Evolutionary conservation across 2,329 filamentous ascomycete species (phyloP).

Genomic region (Aspergillus sp.): DNA sequence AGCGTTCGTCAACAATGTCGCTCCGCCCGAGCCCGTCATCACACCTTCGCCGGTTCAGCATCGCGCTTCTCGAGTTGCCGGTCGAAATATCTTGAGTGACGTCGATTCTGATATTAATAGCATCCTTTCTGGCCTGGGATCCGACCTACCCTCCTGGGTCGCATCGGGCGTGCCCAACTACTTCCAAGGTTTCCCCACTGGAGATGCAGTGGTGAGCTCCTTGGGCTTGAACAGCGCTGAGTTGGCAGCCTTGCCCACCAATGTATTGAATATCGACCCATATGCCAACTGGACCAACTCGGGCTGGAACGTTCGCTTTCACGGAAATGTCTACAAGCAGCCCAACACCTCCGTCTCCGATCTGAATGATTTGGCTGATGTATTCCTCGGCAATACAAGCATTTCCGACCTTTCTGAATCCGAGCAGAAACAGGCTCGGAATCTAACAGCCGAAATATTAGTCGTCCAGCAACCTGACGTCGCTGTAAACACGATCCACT

Average conservation of each 20-base stretch:
- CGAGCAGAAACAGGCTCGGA: neutral
- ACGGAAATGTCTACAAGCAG: slow-evolving; percentile 5
- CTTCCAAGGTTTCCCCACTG: slow-evolving; percentile 4
- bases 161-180: slow-evolving; percentile 4
- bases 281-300: slow-evolving; percentile 5
- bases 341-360: slow-evolving; percentile 7
- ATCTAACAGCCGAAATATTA: neutral
- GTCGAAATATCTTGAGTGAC: neutral
- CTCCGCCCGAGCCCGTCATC: neutral
- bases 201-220: neutral
- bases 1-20: neutral
- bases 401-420: neutral
- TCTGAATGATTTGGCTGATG: neutral
- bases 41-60: neutral
- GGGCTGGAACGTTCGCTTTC: slow-evolving; percentile 3
- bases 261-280: slow-evolving; percentile 2
- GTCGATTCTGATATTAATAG: slow-evolving; percentile 2
- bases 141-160: slow-evolving; percentile 1
- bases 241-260: slow-evolving; percentile 2
- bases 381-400: slow-evolving; percentile 1
- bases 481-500: neutral
- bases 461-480: slow-evolving; percentile 1
- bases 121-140: slow-evolving; percentile 1
- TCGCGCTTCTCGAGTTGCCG: neutral
- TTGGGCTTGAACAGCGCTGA: slow-evolving; percentile 3